phyloP scores from a whole-genome alignment of 208 protist species.

The Tetramitus jugosus region DNA sequence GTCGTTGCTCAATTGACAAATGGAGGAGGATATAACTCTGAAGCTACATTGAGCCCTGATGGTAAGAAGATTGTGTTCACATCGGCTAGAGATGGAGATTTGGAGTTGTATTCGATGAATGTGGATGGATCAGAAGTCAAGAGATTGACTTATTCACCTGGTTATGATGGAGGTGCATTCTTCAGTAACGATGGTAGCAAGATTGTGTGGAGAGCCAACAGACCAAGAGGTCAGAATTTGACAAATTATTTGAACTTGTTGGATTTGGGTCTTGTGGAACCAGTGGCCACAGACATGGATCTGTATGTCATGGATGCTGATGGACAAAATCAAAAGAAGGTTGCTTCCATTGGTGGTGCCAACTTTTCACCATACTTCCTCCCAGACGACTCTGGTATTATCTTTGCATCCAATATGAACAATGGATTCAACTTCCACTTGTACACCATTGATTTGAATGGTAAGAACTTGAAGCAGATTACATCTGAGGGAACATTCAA shows the following conservation, averaged over 20 bases:
- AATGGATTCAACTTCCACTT: background rate
- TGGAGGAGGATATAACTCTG: background rate
- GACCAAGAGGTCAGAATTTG: background rate
- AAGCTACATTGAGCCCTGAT: background rate
- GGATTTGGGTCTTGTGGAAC: background rate
- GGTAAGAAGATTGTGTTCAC: background rate
- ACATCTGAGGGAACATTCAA: slow-evolving; percentile 2
- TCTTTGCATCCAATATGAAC: background rate
- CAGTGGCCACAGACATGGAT: background rate
- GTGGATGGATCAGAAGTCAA: background rate
- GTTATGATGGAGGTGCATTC: slow-evolving; percentile 16
- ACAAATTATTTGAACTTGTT: background rate
- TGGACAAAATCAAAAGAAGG: background rate
- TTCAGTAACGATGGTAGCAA: slow-evolving; percentile 3
- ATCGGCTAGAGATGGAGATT: slow-evolving; percentile 4
- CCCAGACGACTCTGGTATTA: background rate
- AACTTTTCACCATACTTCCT: background rate
- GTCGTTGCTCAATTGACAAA: background rate
- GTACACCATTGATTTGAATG: background rate
- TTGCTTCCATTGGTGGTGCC: background rate
- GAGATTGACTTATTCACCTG: background rate
- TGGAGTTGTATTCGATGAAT: background rate
- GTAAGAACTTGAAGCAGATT: background rate
- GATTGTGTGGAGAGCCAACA: background rate
- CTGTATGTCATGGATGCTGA: background rate